Evolutionary conservation across 2,329 filamentous ascomycete genomes (phyloP).

Genomic region (Botrytis medusae): DNA sequence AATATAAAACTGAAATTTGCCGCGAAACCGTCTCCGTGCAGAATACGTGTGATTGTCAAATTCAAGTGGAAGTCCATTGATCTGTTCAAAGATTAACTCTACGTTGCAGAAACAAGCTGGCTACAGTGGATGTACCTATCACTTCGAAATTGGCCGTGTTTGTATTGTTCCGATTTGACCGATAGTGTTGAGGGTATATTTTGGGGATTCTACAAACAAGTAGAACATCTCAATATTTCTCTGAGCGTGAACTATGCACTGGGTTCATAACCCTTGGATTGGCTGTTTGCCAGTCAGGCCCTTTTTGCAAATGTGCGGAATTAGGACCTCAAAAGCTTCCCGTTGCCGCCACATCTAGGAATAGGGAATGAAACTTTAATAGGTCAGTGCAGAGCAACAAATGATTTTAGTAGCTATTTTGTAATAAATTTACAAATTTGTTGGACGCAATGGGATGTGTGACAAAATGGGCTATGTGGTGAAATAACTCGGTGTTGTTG

Average conservation of each 20-base stretch:
- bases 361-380: not conserved
- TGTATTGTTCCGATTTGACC: not conserved
- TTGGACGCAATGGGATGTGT: no score
- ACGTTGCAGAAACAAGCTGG: not conserved
- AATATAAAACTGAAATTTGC: not conserved
- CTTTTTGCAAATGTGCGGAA: not conserved
- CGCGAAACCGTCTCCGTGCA: not conserved
- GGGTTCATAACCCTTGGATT: not conserved
- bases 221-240: not conserved
- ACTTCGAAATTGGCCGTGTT: not conserved
- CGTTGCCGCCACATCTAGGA: not conserved
- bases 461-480: no score
- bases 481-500: no score
- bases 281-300: not conserved
- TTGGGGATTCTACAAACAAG: not conserved
- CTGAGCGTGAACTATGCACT: not conserved
- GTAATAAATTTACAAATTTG: no score
- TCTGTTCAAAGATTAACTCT: not conserved
- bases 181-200: not conserved
- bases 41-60: not conserved
- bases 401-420: not conserved
- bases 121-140: not conserved
- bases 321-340: not conserved
- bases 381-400: not conserved
- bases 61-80: not conserved